phyloP scores from a whole-genome alignment of 805 yeast genomes.

The Sugiyamaella americana region DNA sequence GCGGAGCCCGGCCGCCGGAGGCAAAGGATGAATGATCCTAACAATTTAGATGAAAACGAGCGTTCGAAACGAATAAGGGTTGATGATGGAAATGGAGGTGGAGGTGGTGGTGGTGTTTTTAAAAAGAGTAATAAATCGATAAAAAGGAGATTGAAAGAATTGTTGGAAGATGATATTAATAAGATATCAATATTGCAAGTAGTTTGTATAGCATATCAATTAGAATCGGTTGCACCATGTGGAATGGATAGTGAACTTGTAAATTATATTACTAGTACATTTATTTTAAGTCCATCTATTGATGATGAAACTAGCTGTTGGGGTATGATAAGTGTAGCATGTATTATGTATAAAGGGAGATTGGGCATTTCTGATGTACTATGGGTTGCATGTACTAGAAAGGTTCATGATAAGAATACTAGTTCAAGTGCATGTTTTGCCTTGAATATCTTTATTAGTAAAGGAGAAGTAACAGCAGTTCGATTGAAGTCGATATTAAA shows the following conservation, averaged over 20 bases:
- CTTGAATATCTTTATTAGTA: too few relatives aligned
- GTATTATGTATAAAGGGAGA: not conserved
- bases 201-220: not conserved
- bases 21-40: too few relatives aligned
- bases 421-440: not conserved
- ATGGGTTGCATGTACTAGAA: not conserved
- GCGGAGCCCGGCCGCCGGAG: too few relatives aligned
- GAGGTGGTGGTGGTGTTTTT: too few relatives aligned
- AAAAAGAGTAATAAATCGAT: too few relatives aligned
- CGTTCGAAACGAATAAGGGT: too few relatives aligned
- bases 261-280: not conserved
- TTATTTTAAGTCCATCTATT: not conserved
- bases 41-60: too few relatives aligned
- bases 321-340: slow-evolving; percentile 10
- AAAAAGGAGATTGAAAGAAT: too few relatives aligned
- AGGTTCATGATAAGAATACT: not conserved
- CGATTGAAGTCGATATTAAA: not conserved
- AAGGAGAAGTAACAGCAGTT: not conserved
- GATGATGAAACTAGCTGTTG: not conserved
- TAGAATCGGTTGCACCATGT: not conserved
- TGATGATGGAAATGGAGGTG: too few relatives aligned
- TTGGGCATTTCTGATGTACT: not conserved
- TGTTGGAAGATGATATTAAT: not conserved
- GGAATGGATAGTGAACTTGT: not conserved
- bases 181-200: not conserved